Evolutionary conservation across 345 rosid species (phyloP).

Genomic region (Eucalyptus decipiens): DNA sequence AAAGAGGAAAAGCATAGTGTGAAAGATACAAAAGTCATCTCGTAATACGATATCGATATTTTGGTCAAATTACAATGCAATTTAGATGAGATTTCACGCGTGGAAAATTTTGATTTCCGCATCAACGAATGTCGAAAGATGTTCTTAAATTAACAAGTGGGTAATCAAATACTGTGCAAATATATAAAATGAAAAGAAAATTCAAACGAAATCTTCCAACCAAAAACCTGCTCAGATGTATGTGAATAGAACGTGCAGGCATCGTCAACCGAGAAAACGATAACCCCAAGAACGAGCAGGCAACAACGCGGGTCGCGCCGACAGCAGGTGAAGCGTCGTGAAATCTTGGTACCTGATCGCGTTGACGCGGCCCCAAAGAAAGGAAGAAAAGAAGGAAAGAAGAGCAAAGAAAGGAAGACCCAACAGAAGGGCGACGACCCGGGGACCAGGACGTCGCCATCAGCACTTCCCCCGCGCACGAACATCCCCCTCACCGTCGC

Average conservation of each 20-base stretch:
- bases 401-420: not conserved
- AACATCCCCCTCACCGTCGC: not conserved
- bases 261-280: not conserved
- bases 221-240: not conserved
- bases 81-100: not conserved
- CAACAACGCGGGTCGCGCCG: not conserved
- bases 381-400: no score
- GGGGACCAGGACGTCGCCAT: not conserved
- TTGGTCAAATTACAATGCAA: not conserved
- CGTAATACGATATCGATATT: rapidly evolving
- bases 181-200: not conserved
- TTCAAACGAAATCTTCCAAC: not conserved
- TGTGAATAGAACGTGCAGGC: not conserved
- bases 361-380: not conserved
- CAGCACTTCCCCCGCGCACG: not conserved
- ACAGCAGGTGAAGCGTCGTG: not conserved
- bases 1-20: not conserved
- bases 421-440: not conserved
- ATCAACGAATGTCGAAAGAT: not conserved
- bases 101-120: no score
- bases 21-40: not conserved
- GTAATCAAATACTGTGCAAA: not conserved
- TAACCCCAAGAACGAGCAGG: not conserved
- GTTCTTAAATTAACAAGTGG: not conserved
- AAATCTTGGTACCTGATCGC: not conserved